Conservation (phyloP, 2,329 filamentous ascomycete genomes). For the Alternaria alternata region DNA sequence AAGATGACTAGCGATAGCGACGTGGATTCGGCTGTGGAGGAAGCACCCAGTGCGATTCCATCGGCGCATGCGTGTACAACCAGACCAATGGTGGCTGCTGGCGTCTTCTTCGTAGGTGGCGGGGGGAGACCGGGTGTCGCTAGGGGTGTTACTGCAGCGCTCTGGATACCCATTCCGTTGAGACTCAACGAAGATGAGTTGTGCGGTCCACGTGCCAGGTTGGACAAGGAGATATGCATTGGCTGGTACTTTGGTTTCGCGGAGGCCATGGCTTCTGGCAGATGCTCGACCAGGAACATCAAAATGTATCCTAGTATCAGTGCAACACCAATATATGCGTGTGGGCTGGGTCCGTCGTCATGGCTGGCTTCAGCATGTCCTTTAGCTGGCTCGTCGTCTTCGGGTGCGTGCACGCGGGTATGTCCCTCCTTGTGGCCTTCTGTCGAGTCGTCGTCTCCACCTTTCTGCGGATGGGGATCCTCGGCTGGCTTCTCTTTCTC, state of each 20-base stretch:
- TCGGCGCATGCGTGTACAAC: conserved; percentile 96
- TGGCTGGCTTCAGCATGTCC: conserved; percentile 54
- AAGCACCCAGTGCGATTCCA: conserved; percentile 94
- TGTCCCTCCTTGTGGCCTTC: conserved; percentile 50
- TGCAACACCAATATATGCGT: conserved; percentile 85
- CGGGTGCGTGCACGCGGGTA: conserved; percentile 45
- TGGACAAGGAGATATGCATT: conserved; percentile 88
- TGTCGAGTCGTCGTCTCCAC: conserved; percentile 50
- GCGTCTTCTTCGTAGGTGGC: conserved; percentile 33
- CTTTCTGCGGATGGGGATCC: conserved; percentile 42
- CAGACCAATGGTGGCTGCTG: conserved; percentile 79
- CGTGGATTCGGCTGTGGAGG: conserved; percentile 68
- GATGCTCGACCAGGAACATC: conserved; percentile 90
- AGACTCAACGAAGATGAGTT: conserved; percentile 49
- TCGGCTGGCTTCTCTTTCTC: conserved; percentile 31
- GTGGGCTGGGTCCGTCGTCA: conserved; percentile 58
- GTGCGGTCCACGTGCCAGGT: conserved; percentile 67
- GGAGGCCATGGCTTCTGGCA: conserved; percentile 44
- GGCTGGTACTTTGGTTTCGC: conserved; percentile 72
- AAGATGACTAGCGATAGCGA: conserved; percentile 88
- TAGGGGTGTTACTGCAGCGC: conserved; percentile 34
- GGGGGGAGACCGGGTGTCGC: conserved; percentile 51
- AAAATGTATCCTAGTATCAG: conserved; percentile 88
- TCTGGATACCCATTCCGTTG: conserved; percentile 39
- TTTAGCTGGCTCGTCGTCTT: conserved; percentile 51